Base-by-base conservation (phyloP, 495 filamentous ascomycete species). In the Polyplosphaeria fusca region DNA sequence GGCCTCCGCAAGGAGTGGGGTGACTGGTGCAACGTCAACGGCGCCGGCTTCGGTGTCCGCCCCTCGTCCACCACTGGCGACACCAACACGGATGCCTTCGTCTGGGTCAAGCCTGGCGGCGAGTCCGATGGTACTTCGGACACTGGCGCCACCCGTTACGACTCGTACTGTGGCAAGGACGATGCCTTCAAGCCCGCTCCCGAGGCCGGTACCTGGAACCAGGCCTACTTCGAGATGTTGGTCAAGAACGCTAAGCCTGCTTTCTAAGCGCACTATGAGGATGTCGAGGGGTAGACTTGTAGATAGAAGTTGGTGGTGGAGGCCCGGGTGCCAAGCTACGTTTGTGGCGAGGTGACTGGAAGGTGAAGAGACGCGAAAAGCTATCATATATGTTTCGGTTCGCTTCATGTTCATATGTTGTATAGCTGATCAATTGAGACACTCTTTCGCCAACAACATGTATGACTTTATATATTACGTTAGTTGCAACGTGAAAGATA, bases 71-170 rank as follows among this genome's bases (percentile, higher is more conserved):
- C 78, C 55, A 88, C 86, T 5, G 83, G 82, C 50, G 65, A 78
- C 68, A 65, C 74, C 22, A 77, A 87, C 24, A 76, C 79, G 47
- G 86, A 91, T 69, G 84, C 87, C 41, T 89, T 91, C 73, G 86
- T 89, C 69, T 91, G 87, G 88, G 74, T 87, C 63, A 91, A 90
- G 81, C 87, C 86, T 49, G 88, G 88, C 65, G 88, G 87, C 62
- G 87, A 93, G 71, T 83, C 81, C 39, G 88, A 91, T 70, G 87
- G 88, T 61, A 91, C 87, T 46, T 82, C 77, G 48, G 75, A 91
- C 67, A 74, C 68, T 30, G 69, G 73, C 32, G 77, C 86, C 12
- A 59, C 67, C 55, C 79, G 87, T 28, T 93, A 87, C 70, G 88
- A 93, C 74, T 75, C 71, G 40, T 83, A 80, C 76, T 91, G 88